Evolutionary conservation across 805 yeast species (phyloP), one percentile per base, ranked within the genome.

Genomic region (Sporopachydermia lactativora): DNA sequence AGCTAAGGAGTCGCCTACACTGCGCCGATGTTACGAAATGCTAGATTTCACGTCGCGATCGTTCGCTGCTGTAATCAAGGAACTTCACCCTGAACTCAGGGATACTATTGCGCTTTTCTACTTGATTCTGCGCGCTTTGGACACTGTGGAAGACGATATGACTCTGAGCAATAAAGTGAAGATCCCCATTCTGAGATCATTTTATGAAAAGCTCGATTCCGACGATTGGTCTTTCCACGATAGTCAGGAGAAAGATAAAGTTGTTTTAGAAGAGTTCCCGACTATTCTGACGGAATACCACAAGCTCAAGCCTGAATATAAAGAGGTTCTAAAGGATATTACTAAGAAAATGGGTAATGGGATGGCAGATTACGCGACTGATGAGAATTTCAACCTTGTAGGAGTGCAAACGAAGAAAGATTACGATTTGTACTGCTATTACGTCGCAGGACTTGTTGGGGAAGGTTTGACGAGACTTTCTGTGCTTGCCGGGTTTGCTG

Each of bases 371-470:
- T 92, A 88, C 60, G 76, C 82, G 41, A 65, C 71, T 51, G 77
- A 80, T 53, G 92, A 81, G 40, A 70, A 78, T 46, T 83, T 83
- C 64, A 85, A 84, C 57, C 56, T 71, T 48, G 74, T 75, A 45
- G 97, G 97, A 2, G 77, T 92, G 38, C 65, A 64, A 39, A 84
- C 96, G 1, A 57, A 82, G 37, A 66, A 71, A 45, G 97, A 86
- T 54, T 92, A 81, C 57, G 88, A 92, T 56, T 66, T 80, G 45
- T 92, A 92, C 65, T 92, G 99, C 61, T 88, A 88, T 61, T 84
- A 88, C 54, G 99, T 92, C 44, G 98, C 99, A 1, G 99, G 98
- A 2, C 68, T 92, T 41, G 97, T 92, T 35, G 98, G 99, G 43
- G 96, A 86, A 54, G 98, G 98, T 2, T 67, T 86, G 49, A 86